Percentiles rank a stretch among this genome's conserved stretches.
These are phyloP conservation scores for Globisporangium abappressorium DNA, from an alignment of 352 stramenopile genomes.

Conservation along the genomic window DNA sequence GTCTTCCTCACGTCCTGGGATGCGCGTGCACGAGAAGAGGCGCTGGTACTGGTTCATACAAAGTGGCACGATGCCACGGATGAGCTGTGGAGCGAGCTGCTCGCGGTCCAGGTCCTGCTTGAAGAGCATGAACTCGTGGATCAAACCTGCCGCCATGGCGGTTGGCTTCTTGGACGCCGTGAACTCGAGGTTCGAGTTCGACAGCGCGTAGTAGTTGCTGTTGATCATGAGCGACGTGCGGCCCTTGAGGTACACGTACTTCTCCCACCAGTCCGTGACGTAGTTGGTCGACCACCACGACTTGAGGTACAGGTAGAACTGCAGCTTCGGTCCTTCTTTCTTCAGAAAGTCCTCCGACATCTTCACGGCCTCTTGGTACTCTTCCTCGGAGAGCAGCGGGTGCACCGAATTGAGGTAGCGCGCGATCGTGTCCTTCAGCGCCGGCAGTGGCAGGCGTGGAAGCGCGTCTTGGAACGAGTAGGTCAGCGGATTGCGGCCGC, in stretches of 20 bases:
- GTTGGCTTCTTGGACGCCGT: conserved; percentile 56
- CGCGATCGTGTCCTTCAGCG: conserved; percentile 91
- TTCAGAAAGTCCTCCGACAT: conserved; percentile 86
- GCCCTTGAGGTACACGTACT: conserved; percentile 88
- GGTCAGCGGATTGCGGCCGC: conserved; percentile 77
- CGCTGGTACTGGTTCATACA: conserved; percentile 91
- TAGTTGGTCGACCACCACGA: conserved; percentile 90
- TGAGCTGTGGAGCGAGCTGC: conserved; percentile 72
- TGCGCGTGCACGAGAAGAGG: conserved; percentile 89
- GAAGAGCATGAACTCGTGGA: conserved; percentile 85
- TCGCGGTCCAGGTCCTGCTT: conserved; percentile 86
- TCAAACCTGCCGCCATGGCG: conserved; percentile 60
- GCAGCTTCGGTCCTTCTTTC: conserved; percentile 86
- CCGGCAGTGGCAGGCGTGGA: conserved; percentile 89
- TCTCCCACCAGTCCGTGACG: conserved; percentile 89
- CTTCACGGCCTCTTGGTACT: conserved; percentile 87
- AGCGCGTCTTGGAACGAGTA: conserved; percentile 92
- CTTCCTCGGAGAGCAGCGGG: conserved; percentile 79
- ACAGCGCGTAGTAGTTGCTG: conserved; percentile 91
- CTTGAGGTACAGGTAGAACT: conserved; percentile 90
- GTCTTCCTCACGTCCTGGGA: conserved; percentile 85
- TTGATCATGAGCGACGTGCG: conserved; percentile 90
- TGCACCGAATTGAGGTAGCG: conserved; percentile 92
- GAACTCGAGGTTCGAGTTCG: conserved; percentile 57
- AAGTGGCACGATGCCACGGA: conserved; percentile 83